phyloP scores from a whole-genome alignment of 768 basidiomycete species.

The Russula griseocarnosa region DNA sequence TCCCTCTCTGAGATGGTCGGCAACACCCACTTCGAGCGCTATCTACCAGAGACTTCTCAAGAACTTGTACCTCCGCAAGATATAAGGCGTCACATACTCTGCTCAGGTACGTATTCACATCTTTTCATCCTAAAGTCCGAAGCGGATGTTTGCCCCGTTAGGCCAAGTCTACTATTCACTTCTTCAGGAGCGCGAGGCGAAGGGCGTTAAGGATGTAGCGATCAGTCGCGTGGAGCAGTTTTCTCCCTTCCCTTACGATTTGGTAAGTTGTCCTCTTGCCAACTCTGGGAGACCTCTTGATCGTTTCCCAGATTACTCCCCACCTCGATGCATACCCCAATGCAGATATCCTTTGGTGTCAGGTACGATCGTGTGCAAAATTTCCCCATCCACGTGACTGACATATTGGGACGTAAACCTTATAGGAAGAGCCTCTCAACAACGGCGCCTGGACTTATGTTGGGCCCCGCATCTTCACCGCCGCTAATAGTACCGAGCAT shows the following conservation, averaged over 20 bases:
- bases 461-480: slow-evolving; percentile 88
- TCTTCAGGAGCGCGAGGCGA: slow-evolving; percentile 84
- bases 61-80: slow-evolving; percentile 73
- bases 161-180: slow-evolving; percentile 95
- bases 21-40: slow-evolving; percentile 89
- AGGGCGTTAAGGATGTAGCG: slow-evolving; percentile 87
- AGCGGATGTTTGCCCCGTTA: slow-evolving; percentile 28
- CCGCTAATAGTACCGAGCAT: slow-evolving; percentile 84
- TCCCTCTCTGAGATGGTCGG: slow-evolving; percentile 82
- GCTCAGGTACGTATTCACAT: slow-evolving; percentile 52
- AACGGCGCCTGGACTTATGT: slow-evolving; percentile 98
- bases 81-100: slow-evolving; percentile 88
- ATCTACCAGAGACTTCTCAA: slow-evolving; percentile 81
- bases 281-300: slow-evolving; percentile 3
- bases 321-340: slow-evolving; percentile 97
- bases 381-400: not conserved
- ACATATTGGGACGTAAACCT: slow-evolving; percentile 22
- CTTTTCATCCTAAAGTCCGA: not conserved
- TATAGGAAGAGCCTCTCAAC: slow-evolving; percentile 92
- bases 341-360: slow-evolving; percentile 89
- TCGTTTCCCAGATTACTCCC: slow-evolving; percentile 63
- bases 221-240: slow-evolving; percentile 94
- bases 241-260: slow-evolving; percentile 95
- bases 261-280: slow-evolving; percentile 46
- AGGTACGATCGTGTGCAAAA: slow-evolving; percentile 44